phyloP scores from a whole-genome alignment of 805 yeast species.

The Yueomyces sp. region DNA sequence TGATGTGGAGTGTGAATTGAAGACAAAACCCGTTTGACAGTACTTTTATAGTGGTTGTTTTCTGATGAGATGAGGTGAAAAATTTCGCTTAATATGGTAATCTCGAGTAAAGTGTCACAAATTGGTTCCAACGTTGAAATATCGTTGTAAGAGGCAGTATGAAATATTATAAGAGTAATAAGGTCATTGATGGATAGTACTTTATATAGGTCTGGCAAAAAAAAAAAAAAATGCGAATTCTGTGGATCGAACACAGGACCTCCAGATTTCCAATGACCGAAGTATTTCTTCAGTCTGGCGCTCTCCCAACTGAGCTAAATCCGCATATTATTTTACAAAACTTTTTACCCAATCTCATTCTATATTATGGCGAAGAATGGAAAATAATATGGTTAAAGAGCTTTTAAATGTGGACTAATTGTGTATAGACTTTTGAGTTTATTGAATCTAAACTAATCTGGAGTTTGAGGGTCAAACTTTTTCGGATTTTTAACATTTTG shows the following conservation, averaged over 20 bases:
- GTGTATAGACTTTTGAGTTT: too few species aligned
- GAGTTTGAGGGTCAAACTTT: too few species aligned
- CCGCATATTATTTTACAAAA: slow-evolving; percentile 13
- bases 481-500: too few species aligned
- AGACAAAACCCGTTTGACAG: too few species aligned
- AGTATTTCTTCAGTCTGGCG: slow-evolving; percentile 29
- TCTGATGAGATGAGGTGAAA: too few species aligned
- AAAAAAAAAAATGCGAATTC: slow-evolving; percentile 37
- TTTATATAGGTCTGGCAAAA: neutral
- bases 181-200: neutral
- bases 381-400: too few species aligned
- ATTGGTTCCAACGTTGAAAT: neutral
- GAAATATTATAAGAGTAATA: too few species aligned
- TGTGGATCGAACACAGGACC: slow-evolving; percentile 88
- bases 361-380: too few species aligned
- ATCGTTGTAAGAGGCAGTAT: neutral
- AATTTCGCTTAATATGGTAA: neutral
- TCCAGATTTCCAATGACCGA: slow-evolving; percentile 30
- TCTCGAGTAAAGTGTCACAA: neutral
- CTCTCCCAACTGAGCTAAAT: slow-evolving; percentile 34
- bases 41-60: too few species aligned
- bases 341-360: too few species aligned
- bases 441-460: too few species aligned
- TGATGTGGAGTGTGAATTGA: neutral
- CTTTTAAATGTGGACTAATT: too few species aligned